Percentiles rank a stretch among this genome's conserved stretches.
These are phyloP conservation scores for Termitomyces sp. DNA, from an alignment of 768 basidiomycete genomes.

Conservation along the genomic window DNA sequence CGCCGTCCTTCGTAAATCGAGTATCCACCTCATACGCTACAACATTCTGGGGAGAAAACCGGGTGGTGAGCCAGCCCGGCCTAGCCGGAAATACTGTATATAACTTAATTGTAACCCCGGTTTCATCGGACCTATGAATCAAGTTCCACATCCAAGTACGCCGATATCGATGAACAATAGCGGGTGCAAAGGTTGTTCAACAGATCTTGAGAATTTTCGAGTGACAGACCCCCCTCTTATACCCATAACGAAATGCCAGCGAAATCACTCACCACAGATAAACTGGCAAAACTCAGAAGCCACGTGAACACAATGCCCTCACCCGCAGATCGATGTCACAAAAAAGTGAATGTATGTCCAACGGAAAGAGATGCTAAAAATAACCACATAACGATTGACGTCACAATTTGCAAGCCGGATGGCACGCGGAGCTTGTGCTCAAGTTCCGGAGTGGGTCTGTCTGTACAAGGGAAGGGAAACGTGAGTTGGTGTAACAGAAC, in stretches of 20 bases:
- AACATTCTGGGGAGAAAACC: constrained; percentile 32
- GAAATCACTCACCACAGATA: constrained; percentile 54
- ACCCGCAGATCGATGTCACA: constrained; percentile 20
- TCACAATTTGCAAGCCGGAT: constrained; percentile 39
- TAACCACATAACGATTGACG: too few species aligned
- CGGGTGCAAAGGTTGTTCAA: constrained; percentile 49
- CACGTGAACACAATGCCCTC: constrained; percentile 42
- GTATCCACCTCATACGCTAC: constrained; percentile 18
- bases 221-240: constrained; percentile 39
- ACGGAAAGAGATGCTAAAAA: too few species aligned
- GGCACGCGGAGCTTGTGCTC: constrained; percentile 54
- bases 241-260: constrained; percentile 59
- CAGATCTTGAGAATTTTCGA: constrained; percentile 55
- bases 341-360: too few species aligned
- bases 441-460: too few species aligned
- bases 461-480: too few species aligned
- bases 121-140: constrained; percentile 38
- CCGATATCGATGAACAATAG: constrained; percentile 43
- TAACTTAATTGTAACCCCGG: constrained; percentile 24
- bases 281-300: constrained; percentile 37
- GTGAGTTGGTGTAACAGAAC: constrained; percentile 58
- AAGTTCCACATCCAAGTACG: constrained; percentile 40
- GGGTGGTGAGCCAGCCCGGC: neutral
- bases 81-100: too few species aligned
- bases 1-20: too few species aligned